phyloP scores from a whole-genome alignment of 1,284 basidiomycete genomes.

The Trichosporon asahii region DNA sequence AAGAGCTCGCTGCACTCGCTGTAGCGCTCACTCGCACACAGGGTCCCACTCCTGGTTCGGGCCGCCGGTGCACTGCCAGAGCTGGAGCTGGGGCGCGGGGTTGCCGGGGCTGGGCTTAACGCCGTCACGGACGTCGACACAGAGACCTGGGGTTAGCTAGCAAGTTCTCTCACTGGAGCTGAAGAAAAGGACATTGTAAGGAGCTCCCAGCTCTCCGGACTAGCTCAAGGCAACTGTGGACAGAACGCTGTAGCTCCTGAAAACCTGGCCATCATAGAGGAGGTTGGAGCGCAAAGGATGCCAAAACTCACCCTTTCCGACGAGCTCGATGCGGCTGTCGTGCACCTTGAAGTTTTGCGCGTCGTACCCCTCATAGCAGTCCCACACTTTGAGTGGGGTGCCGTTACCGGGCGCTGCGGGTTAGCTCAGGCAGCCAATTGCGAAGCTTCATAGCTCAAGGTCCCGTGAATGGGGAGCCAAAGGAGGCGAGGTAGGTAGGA shows the following conservation, averaged over 20 bases:
- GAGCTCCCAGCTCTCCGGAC: too few species aligned
- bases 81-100: neutral
- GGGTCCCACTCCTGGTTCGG: slow-evolving; percentile 2
- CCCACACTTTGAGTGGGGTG: slow-evolving; percentile 31
- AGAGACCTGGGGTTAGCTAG: neutral
- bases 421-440: neutral
- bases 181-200: too few species aligned
- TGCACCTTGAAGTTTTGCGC: neutral
- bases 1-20: neutral
- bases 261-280: neutral
- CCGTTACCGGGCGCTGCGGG: slow-evolving; percentile 17
- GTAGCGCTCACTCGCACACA: neutral
- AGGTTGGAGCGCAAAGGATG: neutral
- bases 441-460: too few species aligned
- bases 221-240: too few species aligned
- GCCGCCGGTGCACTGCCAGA: slow-evolving; percentile 5
- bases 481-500: neutral
- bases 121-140: slow-evolving; percentile 9
- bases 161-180: too few species aligned
- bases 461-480: too few species aligned
- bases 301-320: neutral
- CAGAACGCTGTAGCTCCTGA: too few species aligned
- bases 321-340: slow-evolving; percentile 7
- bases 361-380: slow-evolving; percentile 1
- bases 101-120: neutral